phyloP scores from a whole-genome alignment of 164 flowering plant genomes.

The Pachysandra terminalis region DNA sequence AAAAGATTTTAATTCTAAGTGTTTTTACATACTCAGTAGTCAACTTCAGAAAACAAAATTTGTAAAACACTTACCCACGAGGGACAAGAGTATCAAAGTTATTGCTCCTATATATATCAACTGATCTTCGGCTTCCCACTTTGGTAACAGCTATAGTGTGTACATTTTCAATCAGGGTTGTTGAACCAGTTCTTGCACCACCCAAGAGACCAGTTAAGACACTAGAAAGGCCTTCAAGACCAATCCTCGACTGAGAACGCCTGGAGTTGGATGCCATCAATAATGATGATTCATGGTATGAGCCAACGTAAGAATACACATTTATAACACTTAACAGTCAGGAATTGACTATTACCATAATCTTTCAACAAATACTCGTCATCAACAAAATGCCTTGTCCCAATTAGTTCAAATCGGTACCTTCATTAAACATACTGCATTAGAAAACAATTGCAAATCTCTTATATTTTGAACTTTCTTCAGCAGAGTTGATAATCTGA shows the following conservation, averaged over 20 bases:
- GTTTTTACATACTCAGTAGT: too few relatives aligned
- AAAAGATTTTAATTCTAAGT: too few relatives aligned
- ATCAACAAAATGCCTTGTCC: too few relatives aligned
- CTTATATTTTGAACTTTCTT: too few relatives aligned
- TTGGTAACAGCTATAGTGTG: constrained; percentile 98
- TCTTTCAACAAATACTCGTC: too few relatives aligned
- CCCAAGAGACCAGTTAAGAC: constrained; percentile 94
- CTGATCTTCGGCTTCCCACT: constrained; percentile 97
- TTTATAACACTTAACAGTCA: neutral
- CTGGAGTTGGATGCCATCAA: constrained; percentile 96
- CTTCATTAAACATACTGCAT: too few relatives aligned
- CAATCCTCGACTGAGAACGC: constrained; percentile 94
- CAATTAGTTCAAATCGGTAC: too few relatives aligned
- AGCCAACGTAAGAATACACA: constrained; percentile 75
- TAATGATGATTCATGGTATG: constrained; percentile 95
- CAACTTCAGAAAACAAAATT: too few relatives aligned
- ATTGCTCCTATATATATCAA: constrained; percentile 90
- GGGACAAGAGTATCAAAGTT: constrained; percentile 70
- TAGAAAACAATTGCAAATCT: too few relatives aligned
- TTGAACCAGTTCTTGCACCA: constrained; percentile 95
- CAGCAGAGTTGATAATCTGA: too few relatives aligned
- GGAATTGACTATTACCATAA: constrained; percentile 2
- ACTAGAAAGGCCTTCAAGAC: constrained; percentile 89
- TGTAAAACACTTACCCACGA: constrained; percentile 65
- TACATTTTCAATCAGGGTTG: constrained; percentile 93